phyloP scores from a whole-genome alignment of 495 filamentous ascomycete species.

The Corynascus novoguineensis region DNA sequence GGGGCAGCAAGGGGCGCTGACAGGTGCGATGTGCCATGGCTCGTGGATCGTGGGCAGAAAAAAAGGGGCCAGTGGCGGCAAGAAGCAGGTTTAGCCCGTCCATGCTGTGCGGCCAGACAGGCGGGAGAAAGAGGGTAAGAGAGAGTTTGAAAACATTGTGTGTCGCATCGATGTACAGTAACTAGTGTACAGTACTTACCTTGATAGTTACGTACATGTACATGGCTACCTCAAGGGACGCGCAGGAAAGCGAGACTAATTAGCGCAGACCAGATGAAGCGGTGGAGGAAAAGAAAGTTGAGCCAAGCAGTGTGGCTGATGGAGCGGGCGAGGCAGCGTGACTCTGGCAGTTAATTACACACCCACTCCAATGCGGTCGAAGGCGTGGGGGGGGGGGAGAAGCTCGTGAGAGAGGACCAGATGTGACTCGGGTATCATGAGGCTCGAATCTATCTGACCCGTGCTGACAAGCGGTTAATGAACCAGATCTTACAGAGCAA shows the following conservation, averaged over 20 bases:
- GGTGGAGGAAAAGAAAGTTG: neutral
- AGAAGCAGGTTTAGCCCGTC: neutral
- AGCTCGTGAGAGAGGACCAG: neutral
- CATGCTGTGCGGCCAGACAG: neutral
- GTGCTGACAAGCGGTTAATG: neutral
- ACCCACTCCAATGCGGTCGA: neutral
- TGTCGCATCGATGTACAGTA: constrained; percentile 1
- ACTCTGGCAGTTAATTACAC: neutral
- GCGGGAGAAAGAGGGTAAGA: too few relatives aligned
- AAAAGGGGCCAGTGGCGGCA: constrained; percentile 3
- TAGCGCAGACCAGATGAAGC: constrained; percentile 1
- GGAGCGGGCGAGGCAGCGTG: neutral
- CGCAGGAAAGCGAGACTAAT: constrained; percentile 2
- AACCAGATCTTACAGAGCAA: neutral
- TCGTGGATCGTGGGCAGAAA: constrained; percentile 3
- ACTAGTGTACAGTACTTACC: too few relatives aligned
- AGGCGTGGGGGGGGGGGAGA: neutral
- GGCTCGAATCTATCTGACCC: neutral
- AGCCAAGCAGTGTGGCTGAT: constrained; percentile 1
- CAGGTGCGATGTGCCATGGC: neutral
- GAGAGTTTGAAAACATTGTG: neutral
- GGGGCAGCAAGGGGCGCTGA: neutral
- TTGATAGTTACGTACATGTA: too few relatives aligned
- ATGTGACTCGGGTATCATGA: neutral
- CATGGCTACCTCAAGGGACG: neutral